phyloP scores from a whole-genome alignment of 2,329 filamentous ascomycete genomes.

The Alternaria panax region DNA sequence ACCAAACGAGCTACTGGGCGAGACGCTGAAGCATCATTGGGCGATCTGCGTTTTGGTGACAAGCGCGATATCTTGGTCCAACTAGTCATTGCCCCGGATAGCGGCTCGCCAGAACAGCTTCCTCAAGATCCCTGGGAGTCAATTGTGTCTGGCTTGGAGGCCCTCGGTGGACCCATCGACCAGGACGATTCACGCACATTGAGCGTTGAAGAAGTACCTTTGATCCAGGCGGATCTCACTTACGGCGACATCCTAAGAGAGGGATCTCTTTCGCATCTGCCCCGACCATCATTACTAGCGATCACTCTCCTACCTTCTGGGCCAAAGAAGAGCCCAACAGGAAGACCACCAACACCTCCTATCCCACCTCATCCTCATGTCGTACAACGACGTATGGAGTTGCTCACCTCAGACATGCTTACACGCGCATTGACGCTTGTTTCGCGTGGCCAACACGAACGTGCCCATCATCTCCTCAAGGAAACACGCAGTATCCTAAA shows the following conservation, averaged over 20 bases:
- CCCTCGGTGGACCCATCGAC: conserved; percentile 85
- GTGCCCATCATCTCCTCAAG: conserved; percentile 87
- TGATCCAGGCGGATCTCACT: conserved; percentile 92
- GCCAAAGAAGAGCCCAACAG: conserved; percentile 64
- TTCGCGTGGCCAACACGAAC: conserved; percentile 88
- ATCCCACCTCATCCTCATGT: conserved; percentile 96
- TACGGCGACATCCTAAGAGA: conserved; percentile 95
- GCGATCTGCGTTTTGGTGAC: conserved; percentile 93
- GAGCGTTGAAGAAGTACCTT: conserved; percentile 91
- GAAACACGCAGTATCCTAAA: conserved; percentile 96
- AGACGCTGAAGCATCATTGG: conserved; percentile 90
- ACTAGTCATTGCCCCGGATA: conserved; percentile 89
- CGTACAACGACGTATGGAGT: conserved; percentile 95
- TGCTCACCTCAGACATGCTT: conserved; percentile 97
- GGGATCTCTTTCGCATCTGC: conserved; percentile 82
- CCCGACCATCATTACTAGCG: conserved; percentile 86
- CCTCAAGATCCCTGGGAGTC: conserved; percentile 97
- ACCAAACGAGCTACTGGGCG: conserved; percentile 94
- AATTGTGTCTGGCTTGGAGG: conserved; percentile 93
- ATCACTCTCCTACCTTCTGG: conserved; percentile 91
- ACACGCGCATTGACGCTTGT: conserved; percentile 90
- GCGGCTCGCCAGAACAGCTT: conserved; percentile 78
- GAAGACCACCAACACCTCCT: conserved; percentile 65
- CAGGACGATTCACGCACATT: conserved; percentile 81
- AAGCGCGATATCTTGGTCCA: conserved; percentile 79